A percentile compares a stretch with the other conserved stretches of the same genome.
Conservation (phyloP, 176 grass and related monocot genomes). For the Triticum urartu region DNA sequence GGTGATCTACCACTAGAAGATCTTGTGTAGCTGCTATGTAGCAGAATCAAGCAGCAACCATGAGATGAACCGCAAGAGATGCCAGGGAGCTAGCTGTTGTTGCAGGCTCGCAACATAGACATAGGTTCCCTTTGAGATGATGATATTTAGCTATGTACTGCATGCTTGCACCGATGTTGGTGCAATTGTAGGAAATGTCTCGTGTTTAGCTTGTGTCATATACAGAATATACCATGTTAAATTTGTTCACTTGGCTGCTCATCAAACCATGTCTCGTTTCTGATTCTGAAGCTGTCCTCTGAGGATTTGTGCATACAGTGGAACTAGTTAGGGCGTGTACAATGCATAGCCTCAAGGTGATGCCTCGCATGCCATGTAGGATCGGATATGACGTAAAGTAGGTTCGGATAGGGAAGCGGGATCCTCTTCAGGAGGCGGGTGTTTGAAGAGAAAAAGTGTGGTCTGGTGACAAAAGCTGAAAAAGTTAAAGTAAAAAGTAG, state of each 20-base stretch:
- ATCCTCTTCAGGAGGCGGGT: too few relatives aligned
- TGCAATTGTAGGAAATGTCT: constrained; percentile 5
- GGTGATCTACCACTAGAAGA: constrained; percentile 26
- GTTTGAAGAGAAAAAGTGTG: too few relatives aligned
- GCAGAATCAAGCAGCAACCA: constrained; percentile 16
- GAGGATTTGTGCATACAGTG: too few relatives aligned
- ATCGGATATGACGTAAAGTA: too few relatives aligned
- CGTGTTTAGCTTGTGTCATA: constrained; percentile 18
- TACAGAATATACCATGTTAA: constrained; percentile 28
- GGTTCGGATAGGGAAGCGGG: too few relatives aligned
- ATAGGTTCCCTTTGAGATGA: constrained; percentile 22
- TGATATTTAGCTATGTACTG: constrained; percentile 11
- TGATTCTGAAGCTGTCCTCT: neutral
- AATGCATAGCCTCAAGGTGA: too few relatives aligned
- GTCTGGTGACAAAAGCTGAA: too few relatives aligned
- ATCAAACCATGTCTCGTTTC: neutral
- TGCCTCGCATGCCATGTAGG: too few relatives aligned
- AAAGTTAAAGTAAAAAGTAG: too few relatives aligned
- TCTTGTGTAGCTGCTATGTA: constrained; percentile 35
- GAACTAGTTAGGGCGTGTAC: too few relatives aligned
- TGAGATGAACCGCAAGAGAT: constrained; percentile 19
- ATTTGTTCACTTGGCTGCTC: neutral
- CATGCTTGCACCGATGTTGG: constrained; percentile 18
- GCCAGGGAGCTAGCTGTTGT: constrained; percentile 15
- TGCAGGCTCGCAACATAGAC: constrained; percentile 37